phyloP scores from a whole-genome alignment of 1,284 basidiomycete genomes.

The Trichosporon coremiiforme region DNA sequence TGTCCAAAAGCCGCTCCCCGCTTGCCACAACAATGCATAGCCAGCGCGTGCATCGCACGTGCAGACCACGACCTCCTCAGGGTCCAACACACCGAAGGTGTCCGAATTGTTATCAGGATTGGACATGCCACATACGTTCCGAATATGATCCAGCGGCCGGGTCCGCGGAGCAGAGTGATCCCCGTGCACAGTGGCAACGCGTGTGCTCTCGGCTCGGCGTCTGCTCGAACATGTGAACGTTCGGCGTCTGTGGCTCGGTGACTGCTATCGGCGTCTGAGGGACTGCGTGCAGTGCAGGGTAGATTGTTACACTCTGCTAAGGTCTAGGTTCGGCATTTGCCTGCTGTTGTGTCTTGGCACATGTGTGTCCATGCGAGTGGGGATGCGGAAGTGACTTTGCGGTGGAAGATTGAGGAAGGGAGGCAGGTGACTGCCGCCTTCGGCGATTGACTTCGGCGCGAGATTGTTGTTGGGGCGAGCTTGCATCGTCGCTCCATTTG shows the following conservation, averaged over 20 bases:
- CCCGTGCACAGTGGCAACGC: too few relatives aligned
- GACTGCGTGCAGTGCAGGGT: not conserved
- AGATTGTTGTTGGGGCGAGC: not conserved
- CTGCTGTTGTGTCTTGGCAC: not conserved
- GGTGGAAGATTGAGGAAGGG: too few relatives aligned
- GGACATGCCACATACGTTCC: not conserved
- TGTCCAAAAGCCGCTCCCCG: too few relatives aligned
- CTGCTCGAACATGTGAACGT: not conserved
- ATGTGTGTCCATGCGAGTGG: not conserved
- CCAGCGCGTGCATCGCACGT: not conserved
- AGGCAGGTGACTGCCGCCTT: too few relatives aligned
- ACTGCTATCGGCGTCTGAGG: not conserved
- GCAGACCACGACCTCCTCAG: not conserved
- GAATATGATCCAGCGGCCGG: not conserved
- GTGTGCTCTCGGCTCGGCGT: not conserved
- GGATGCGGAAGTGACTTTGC: not conserved
- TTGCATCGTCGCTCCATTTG: not conserved
- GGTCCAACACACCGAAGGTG: not conserved
- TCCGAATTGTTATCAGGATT: slow-evolving; percentile 2
- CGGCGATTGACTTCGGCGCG: not conserved
- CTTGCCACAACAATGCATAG: too few relatives aligned
- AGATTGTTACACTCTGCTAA: not conserved
- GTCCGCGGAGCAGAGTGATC: not conserved
- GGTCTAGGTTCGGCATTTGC: not conserved
- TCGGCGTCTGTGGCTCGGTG: not conserved